Conservation (phyloP, 768 basidiomycete species). For the Floccularia luteovirens region DNA sequence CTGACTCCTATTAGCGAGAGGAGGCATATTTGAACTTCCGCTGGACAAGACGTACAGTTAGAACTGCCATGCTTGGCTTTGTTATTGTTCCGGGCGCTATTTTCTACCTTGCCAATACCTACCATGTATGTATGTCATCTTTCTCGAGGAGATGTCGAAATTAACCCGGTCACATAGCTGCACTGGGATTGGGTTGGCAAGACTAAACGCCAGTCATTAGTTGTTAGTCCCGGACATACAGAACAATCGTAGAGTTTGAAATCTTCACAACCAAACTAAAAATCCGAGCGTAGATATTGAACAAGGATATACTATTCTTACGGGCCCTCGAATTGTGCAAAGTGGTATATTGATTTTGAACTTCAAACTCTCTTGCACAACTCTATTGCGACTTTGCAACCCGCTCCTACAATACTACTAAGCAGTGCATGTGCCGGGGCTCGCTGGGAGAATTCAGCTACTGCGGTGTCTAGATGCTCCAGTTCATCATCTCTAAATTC, state of each 20-base stretch:
- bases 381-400: constrained; percentile 88
- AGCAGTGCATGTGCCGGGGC: constrained; percentile 90
- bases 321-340: not conserved
- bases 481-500: constrained; percentile 95
- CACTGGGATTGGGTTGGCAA: constrained; percentile 50
- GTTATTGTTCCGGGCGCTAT: constrained; percentile 56
- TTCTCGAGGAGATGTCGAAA: constrained; percentile 1
- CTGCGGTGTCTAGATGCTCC: constrained; percentile 88
- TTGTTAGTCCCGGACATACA: not conserved
- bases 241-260: not conserved
- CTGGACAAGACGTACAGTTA: constrained; percentile 64
- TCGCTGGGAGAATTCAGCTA: constrained; percentile 79
- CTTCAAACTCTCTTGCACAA: constrained; percentile 74
- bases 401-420: constrained; percentile 75
- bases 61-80: constrained; percentile 55
- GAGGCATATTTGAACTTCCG: constrained; percentile 78
- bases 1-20: constrained; percentile 52
- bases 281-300: too few species aligned
- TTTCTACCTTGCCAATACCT: constrained; percentile 36
- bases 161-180: constrained; percentile 23
- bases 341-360: constrained; percentile 4
- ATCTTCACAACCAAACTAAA: too few species aligned
- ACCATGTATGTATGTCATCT: constrained; percentile 24
- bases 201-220: constrained; percentile 19
- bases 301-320: too few species aligned